Evolutionary conservation across 352 stramenopile species (phyloP).

Genomic region (Phytopythium helicoides): DNA sequence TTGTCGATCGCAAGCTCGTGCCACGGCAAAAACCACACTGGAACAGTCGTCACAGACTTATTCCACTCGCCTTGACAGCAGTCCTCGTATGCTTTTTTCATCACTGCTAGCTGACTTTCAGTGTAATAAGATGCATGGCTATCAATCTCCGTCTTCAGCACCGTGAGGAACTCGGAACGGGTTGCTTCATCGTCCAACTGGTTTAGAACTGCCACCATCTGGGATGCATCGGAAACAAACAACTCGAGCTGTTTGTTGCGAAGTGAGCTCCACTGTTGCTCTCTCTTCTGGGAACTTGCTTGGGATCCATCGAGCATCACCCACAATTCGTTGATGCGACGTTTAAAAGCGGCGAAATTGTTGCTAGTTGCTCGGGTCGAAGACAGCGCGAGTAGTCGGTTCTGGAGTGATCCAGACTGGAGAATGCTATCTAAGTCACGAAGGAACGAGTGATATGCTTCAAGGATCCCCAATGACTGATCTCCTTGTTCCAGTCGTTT

Average conservation of each 20-base stretch:
- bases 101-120: background rate
- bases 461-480: no score
- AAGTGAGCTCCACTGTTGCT: background rate
- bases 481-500: no score
- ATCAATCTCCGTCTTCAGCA: background rate
- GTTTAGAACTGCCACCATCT: background rate
- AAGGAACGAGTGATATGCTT: no score
- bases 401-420: no score
- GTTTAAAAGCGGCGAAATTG: constrained; percentile 1
- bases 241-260: constrained; percentile 3
- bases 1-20: no score
- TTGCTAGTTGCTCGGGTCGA: background rate
- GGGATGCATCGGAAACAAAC: constrained; percentile 3
- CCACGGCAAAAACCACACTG: constrained; percentile 6
- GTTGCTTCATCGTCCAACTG: background rate
- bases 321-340: background rate
- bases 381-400: background rate
- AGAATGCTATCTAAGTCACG: no score
- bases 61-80: background rate
- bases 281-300: background rate
- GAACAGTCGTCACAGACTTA: background rate
- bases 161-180: background rate
- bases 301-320: background rate
- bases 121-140: background rate
- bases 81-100: constrained; percentile 1